Evolutionary conservation across 1,284 basidiomycete species (phyloP).

Genomic region (Apiotrichum brassicae): DNA sequence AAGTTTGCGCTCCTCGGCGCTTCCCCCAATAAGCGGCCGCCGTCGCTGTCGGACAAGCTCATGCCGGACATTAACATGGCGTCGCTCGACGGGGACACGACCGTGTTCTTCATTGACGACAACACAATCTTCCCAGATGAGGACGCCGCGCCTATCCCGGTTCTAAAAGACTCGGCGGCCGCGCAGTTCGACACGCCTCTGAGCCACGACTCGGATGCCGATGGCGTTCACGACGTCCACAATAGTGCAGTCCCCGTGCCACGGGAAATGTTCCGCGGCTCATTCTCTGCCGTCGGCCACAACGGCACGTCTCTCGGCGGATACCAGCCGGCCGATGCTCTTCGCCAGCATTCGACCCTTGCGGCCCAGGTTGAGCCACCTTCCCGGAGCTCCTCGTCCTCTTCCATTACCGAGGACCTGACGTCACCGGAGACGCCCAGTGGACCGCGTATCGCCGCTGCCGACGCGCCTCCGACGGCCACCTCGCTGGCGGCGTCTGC

Average conservation of each 20-base stretch:
- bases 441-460: not conserved
- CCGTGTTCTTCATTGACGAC: conserved; percentile 19
- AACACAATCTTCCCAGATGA: conserved; percentile 1
- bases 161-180: not conserved
- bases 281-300: not conserved
- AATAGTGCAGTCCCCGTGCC: too few relatives aligned
- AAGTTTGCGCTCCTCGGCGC: too few relatives aligned
- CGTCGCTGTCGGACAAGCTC: not conserved
- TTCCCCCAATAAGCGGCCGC: too few relatives aligned
- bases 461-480: not conserved
- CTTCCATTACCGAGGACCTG: not conserved
- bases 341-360: too few relatives aligned
- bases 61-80: conserved; percentile 6
- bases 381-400: not conserved
- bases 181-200: not conserved
- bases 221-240: too few relatives aligned
- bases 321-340: not conserved
- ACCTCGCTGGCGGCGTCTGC: conserved; percentile 1
- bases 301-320: not conserved
- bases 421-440: not conserved
- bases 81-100: conserved; percentile 11
- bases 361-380: too few relatives aligned
- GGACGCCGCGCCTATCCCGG: not conserved
- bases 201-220: not conserved
- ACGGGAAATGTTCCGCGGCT: not conserved